Percentiles rank a stretch among this genome's conserved stretches.
phyloP scores from a whole-genome alignment of 768 basidiomycete species.

The Kwoniella dendrophila region DNA sequence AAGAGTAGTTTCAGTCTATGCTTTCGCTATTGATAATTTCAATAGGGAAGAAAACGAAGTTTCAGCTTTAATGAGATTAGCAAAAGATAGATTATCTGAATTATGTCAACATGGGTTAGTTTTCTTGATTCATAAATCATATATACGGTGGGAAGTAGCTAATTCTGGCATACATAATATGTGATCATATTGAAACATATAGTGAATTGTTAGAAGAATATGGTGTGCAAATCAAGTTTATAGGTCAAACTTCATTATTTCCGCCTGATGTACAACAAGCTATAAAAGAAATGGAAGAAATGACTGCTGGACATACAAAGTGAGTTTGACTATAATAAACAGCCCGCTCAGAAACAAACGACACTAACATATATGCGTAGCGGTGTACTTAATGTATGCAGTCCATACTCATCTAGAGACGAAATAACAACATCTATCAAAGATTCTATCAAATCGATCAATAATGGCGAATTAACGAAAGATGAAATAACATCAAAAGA shows the following conservation, averaged over 20 bases:
- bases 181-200: neutral
- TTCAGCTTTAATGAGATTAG: constrained; percentile 80
- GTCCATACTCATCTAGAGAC: constrained; percentile 87
- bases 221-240: constrained; percentile 78
- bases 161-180: too few species aligned
- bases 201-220: constrained; percentile 80
- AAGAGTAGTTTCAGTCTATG: constrained; percentile 86
- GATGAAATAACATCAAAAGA: constrained; percentile 23
- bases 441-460: constrained; percentile 46
- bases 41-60: constrained; percentile 84
- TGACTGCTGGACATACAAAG: constrained; percentile 76
- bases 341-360: too few species aligned
- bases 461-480: neutral
- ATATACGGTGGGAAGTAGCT: too few species aligned
- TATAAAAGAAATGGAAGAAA: constrained; percentile 68
- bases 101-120: constrained; percentile 78
- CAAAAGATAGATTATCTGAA: constrained; percentile 74
- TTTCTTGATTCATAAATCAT: neutral
- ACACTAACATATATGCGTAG: too few species aligned
- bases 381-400: constrained; percentile 85
- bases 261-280: constrained; percentile 74
- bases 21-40: constrained; percentile 98
- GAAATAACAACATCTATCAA: constrained; percentile 84
- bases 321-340: constrained; percentile 53
- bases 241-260: constrained; percentile 75